A percentile compares a stretch with the other conserved stretches of the same genome.
Conservation (phyloP, 768 basidiomycete genomes). For the Pisolithus albus region DNA sequence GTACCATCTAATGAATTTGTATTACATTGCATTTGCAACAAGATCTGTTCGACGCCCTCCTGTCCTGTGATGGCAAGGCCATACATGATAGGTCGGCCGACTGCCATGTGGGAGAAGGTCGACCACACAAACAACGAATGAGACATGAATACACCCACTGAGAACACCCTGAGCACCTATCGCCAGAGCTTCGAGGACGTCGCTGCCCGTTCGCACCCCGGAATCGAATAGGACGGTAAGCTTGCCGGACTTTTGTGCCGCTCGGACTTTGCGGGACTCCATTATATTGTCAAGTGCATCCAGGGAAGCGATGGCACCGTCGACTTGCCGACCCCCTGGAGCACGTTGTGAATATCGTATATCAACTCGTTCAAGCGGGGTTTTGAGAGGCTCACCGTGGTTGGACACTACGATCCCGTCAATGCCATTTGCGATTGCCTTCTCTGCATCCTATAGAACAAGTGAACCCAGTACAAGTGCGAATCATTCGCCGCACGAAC, state of each 20-base stretch:
- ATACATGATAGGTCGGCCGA: constrained; percentile 72
- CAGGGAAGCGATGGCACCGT: constrained; percentile 73
- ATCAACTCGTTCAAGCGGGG: neutral
- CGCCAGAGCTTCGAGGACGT: constrained; percentile 79
- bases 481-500: constrained; percentile 29
- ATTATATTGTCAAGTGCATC: constrained; percentile 67
- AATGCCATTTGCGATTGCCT: constrained; percentile 37
- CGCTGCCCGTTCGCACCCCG: constrained; percentile 77
- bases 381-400: constrained; percentile 19
- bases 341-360: neutral
- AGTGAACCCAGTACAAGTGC: neutral
- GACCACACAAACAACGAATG: neutral
- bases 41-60: constrained; percentile 67
- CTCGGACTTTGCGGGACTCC: constrained; percentile 49
- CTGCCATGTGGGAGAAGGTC: constrained; percentile 25
- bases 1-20: no score
- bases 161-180: constrained; percentile 80
- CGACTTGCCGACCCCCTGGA: constrained; percentile 68
- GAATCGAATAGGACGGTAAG: constrained; percentile 64
- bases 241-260: constrained; percentile 53
- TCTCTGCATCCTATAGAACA: constrained; percentile 39
- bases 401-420: constrained; percentile 45
- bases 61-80: constrained; percentile 66
- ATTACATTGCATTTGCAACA: no score
- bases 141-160: constrained; percentile 36